Evolutionary conservation across 495 filamentous ascomycete genomes (phyloP).

Genomic region (Mycothermus thermophilus): DNA sequence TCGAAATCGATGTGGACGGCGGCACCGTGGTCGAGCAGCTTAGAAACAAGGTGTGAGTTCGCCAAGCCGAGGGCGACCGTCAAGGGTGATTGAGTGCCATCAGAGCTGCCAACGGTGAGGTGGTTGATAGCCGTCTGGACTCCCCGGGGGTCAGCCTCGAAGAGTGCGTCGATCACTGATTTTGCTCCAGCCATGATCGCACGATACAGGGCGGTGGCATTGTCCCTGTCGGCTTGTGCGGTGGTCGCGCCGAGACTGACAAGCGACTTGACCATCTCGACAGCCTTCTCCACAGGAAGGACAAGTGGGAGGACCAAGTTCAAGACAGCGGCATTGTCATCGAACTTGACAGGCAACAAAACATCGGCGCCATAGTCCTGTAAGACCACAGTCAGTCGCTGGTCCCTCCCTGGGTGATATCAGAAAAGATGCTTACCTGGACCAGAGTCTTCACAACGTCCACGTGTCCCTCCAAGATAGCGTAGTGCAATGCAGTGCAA

Average conservation of each 20-base stretch:
- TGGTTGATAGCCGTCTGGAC: slow-evolving; percentile 51
- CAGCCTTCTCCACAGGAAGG: slow-evolving; percentile 45
- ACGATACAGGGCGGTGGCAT: slow-evolving; percentile 45
- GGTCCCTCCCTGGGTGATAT: no score
- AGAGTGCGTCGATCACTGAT: slow-evolving; percentile 44
- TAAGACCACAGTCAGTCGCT: no score
- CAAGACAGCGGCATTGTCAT: slow-evolving; percentile 43
- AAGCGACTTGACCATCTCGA: slow-evolving; percentile 44
- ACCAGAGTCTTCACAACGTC: slow-evolving; percentile 56
- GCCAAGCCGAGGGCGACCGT: slow-evolving; percentile 20
- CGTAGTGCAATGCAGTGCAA: slow-evolving; percentile 58
- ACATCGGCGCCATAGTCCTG: slow-evolving; percentile 60
- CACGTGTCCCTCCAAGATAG: slow-evolving; percentile 55
- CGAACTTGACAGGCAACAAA: slow-evolving; percentile 51
- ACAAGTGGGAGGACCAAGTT: slow-evolving; percentile 47
- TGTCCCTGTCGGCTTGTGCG: slow-evolving; percentile 51
- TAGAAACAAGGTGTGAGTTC: slow-evolving; percentile 22
- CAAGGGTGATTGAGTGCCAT: slow-evolving; percentile 24
- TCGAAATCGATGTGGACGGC: slow-evolving; percentile 29
- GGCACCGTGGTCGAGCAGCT: slow-evolving; percentile 30
- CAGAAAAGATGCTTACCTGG: slow-evolving; percentile 17
- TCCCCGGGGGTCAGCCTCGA: slow-evolving; percentile 45
- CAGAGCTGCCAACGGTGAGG: slow-evolving; percentile 22
- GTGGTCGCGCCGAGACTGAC: slow-evolving; percentile 58
- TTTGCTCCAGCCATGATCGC: slow-evolving; percentile 33